Evolutionary conservation across 2,329 filamentous ascomycete genomes (phyloP).

Genomic region (Penicillium sp.): DNA sequence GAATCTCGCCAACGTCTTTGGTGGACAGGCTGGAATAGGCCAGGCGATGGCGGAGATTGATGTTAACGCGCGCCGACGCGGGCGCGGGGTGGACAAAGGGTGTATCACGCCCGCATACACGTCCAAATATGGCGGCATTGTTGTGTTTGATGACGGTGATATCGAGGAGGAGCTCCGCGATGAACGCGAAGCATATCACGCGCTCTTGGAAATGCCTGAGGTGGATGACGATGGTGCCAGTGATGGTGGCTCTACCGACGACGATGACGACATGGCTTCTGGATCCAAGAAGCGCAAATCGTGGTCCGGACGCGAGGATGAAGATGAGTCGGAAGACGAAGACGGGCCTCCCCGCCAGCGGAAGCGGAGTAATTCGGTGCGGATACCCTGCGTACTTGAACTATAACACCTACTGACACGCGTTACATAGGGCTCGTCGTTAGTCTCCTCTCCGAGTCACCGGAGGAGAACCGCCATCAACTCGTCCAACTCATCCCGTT

Average conservation of each 20-base stretch:
- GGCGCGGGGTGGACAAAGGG: constrained; percentile 73
- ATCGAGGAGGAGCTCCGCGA: constrained; percentile 78
- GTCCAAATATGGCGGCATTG: constrained; percentile 81
- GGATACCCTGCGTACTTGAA: constrained; percentile 10
- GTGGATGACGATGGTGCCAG: constrained; percentile 74
- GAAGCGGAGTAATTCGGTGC: constrained; percentile 85
- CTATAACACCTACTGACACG: constrained; percentile 20
- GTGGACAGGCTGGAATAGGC: constrained; percentile 65
- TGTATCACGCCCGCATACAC: constrained; percentile 74
- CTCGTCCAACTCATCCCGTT: constrained; percentile 54
- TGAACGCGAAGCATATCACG: constrained; percentile 82
- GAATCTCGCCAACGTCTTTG: constrained; percentile 94
- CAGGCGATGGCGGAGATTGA: constrained; percentile 57
- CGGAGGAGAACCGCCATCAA: constrained; percentile 48
- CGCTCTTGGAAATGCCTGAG: constrained; percentile 89
- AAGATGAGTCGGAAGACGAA: constrained; percentile 71
- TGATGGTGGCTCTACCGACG: constrained; percentile 64
- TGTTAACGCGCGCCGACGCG: constrained; percentile 54
- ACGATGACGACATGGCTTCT: constrained; percentile 59
- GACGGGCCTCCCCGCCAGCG: constrained; percentile 78
- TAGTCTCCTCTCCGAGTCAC: constrained; percentile 49
- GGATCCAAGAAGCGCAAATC: constrained; percentile 75
- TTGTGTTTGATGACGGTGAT: constrained; percentile 96
- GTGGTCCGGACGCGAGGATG: constrained; percentile 73
- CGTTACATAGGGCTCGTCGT: constrained; percentile 47